Percentiles rank a stretch among this genome's conserved stretches.
Evolutionary conservation across 1,284 basidiomycete species (phyloP).

Genomic region (Porogramme epimiltina): DNA sequence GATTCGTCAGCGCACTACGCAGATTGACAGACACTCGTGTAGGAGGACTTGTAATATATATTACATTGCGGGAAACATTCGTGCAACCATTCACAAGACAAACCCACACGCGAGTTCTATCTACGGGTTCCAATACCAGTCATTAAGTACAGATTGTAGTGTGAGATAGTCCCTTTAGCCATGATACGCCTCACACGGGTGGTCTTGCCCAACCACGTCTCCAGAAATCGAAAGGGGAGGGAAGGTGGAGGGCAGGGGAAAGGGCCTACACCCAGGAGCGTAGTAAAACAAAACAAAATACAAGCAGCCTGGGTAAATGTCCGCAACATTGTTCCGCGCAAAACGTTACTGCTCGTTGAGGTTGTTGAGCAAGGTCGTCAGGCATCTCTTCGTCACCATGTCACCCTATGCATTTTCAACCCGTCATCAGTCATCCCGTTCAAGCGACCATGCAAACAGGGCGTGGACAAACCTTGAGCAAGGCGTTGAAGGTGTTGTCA

Average conservation of each 20-base stretch:
- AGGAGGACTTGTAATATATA: slow-evolving; percentile 17
- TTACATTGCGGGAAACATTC: slow-evolving; percentile 11
- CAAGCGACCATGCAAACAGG: background rate
- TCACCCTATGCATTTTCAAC: slow-evolving; percentile 85
- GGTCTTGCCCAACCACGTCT: too few species aligned
- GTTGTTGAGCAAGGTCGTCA: slow-evolving; percentile 94
- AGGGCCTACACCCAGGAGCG: slow-evolving; percentile 13
- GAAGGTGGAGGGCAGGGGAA: too few species aligned
- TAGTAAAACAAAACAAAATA: slow-evolving; percentile 25
- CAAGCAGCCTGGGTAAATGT: slow-evolving; percentile 23
- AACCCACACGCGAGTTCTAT: slow-evolving; percentile 11
- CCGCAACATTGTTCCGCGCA: slow-evolving; percentile 10
- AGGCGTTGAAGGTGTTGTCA: slow-evolving; percentile 90
- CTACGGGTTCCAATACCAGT: slow-evolving; percentile 7
- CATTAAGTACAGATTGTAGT: slow-evolving; percentile 23
- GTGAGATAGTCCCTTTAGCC: slow-evolving; percentile 7
- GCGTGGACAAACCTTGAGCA: slow-evolving; percentile 72
- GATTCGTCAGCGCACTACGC: slow-evolving; percentile 15
- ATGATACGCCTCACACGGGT: too few species aligned
- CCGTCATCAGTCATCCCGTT: slow-evolving; percentile 1
- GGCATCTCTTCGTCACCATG: slow-evolving; percentile 95
- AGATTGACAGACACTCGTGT: background rate
- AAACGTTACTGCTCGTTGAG: slow-evolving; percentile 57
- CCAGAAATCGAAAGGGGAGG: too few species aligned
- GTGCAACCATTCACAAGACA: slow-evolving; percentile 11